These are phyloP conservation scores for Boletus fagicola DNA, from an alignment of 768 basidiomycete genomes.

Conservation along the genomic window DNA sequence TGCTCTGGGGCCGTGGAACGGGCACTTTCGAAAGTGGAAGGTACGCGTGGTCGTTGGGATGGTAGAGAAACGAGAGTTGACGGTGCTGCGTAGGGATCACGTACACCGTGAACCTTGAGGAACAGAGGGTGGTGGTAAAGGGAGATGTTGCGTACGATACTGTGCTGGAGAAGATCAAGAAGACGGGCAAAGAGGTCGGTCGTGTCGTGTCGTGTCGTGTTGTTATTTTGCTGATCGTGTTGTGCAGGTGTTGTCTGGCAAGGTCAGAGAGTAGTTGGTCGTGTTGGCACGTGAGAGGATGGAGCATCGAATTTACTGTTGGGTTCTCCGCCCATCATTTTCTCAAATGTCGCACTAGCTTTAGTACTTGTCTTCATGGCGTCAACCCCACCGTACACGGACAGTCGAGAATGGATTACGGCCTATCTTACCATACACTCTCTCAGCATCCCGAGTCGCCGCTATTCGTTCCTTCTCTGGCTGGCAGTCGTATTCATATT, in stretches of 20 bases:
- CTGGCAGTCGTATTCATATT: conserved; percentile 45
- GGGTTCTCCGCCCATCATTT: background rate
- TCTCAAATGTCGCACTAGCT: background rate
- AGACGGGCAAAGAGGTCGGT: conserved; percentile 87
- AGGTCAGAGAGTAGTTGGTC: conserved; percentile 16
- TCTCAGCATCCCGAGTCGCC: conserved; percentile 49
- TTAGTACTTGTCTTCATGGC: conserved; percentile 24
- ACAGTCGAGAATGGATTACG: conserved; percentile 51
- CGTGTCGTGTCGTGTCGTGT: background rate
- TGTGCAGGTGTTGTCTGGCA: conserved; percentile 46
- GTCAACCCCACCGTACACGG: conserved; percentile 43
- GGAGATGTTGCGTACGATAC: conserved; percentile 60
- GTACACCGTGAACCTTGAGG: conserved; percentile 63
- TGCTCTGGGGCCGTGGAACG: conserved; percentile 82
- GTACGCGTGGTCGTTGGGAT: conserved; percentile 7
- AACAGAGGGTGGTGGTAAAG: conserved; percentile 70
- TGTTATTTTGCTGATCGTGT: background rate
- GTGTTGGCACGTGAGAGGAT: background rate
- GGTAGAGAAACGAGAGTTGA: background rate
- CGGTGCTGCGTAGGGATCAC: conserved; percentile 21
- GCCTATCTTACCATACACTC: conserved; percentile 59
- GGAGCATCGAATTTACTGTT: too few relatives aligned
- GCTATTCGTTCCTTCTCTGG: conserved; percentile 62
- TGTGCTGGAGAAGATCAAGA: conserved; percentile 72
- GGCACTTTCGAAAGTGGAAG: conserved; percentile 65